Evolutionary conservation across 1,139 yeast genomes (phyloP).

Genomic region (Geotrichum bryndzae): DNA sequence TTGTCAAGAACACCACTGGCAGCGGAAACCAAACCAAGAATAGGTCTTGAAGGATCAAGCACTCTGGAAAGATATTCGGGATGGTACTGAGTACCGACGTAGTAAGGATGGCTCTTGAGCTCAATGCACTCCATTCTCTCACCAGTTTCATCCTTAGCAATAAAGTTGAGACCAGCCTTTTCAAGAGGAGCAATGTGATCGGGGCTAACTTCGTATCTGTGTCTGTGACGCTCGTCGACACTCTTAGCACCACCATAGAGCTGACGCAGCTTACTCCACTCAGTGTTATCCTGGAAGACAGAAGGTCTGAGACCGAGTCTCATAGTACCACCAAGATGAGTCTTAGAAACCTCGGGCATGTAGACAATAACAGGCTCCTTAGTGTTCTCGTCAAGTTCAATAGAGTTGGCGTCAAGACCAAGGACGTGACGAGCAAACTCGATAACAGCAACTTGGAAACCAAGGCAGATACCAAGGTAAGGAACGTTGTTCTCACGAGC

Average conservation of each 20-base stretch:
- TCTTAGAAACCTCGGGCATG: slow-evolving; percentile 98
- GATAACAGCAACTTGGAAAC: slow-evolving; percentile 94
- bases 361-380: slow-evolving; percentile 80
- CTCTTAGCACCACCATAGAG: slow-evolving; percentile 68
- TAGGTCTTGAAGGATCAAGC: slow-evolving; percentile 92
- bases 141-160: slow-evolving; percentile 87
- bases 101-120: slow-evolving; percentile 74
- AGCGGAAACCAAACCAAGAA: slow-evolving; percentile 93
- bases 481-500: slow-evolving; percentile 95
- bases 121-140: slow-evolving; percentile 94
- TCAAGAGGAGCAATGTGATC: slow-evolving; percentile 65
- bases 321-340: slow-evolving; percentile 98
- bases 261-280: slow-evolving; percentile 68
- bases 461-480: slow-evolving; percentile 93
- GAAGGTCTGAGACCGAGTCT: slow-evolving; percentile 93
- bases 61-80: slow-evolving; percentile 97
- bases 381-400: slow-evolving; percentile 68
- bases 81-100: slow-evolving; percentile 94
- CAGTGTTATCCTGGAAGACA: slow-evolving; percentile 62
- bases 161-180: slow-evolving; percentile 71
- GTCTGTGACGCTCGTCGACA: slow-evolving; percentile 95
- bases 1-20: slow-evolving; percentile 71
- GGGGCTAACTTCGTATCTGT: slow-evolving; percentile 96
- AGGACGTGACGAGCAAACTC: slow-evolving; percentile 83
- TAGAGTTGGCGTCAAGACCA: slow-evolving; percentile 70